Percentiles rank a stretch among this genome's conserved stretches.
Evolutionary conservation across 2,329 filamentous ascomycete species (phyloP).

Genomic region (Fragosphaeria purpurea): DNA sequence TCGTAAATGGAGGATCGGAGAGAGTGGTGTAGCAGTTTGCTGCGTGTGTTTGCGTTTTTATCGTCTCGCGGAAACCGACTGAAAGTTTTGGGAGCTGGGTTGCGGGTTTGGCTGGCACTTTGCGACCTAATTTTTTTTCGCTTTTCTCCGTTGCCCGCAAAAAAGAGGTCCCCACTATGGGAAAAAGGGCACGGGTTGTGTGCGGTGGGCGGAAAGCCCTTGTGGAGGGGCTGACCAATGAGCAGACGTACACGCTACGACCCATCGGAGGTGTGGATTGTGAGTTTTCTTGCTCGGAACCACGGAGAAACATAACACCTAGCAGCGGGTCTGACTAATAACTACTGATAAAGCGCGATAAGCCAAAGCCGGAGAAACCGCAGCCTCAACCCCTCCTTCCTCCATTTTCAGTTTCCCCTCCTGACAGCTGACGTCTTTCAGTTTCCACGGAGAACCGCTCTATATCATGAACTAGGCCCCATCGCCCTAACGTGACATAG

Average conservation of each 20-base stretch:
- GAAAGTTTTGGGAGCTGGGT: conserved; percentile 4
- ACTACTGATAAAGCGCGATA: neutral
- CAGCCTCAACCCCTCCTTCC: conserved; percentile 1
- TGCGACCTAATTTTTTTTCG: conserved; percentile 7
- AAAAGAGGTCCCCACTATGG: conserved; percentile 5
- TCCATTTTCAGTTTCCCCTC: neutral
- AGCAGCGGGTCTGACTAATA: too few species aligned
- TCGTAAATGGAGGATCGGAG: neutral
- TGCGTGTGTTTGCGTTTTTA: neutral
- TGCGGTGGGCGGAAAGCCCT: conserved; percentile 10
- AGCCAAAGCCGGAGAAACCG: neutral
- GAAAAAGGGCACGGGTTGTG: conserved; percentile 8
- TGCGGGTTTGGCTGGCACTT: conserved; percentile 7
- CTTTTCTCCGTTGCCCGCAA: conserved; percentile 2
- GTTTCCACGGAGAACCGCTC: too few species aligned
- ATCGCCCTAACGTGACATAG: too few species aligned
- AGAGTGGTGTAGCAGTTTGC: conserved; percentile 5
- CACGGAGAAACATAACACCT: conserved; percentile 1
- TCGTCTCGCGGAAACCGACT: too few species aligned
- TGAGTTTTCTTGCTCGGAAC: neutral
- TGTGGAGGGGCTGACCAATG: neutral
- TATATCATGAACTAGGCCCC: too few species aligned
- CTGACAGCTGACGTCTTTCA: conserved; percentile 1
- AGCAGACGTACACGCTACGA: neutral
- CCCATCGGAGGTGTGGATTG: too few species aligned